Conservation (phyloP, 2,329 filamentous ascomycete genomes). For the Arthrinium puccinioides region DNA sequence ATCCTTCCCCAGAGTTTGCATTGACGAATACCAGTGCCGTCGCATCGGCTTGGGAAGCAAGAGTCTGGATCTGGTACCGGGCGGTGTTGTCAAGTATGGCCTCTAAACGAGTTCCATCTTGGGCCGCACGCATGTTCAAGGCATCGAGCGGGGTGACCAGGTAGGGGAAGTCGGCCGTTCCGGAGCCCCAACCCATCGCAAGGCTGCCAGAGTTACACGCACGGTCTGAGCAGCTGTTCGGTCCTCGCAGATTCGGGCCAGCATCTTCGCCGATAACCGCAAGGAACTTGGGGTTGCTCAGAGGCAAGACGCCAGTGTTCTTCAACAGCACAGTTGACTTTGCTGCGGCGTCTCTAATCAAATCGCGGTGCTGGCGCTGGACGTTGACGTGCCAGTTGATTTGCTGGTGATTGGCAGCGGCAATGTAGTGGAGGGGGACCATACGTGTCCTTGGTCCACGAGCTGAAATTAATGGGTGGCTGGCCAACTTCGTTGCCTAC, state of each 20-base stretch:
- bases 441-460: constrained; percentile 74
- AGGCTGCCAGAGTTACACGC: constrained; percentile 53
- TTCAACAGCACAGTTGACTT: constrained; percentile 86
- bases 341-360: constrained; percentile 71
- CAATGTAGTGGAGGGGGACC: constrained; percentile 61
- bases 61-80: constrained; percentile 49
- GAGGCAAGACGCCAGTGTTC: constrained; percentile 68
- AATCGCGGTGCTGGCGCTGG: constrained; percentile 60
- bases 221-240: constrained; percentile 72
- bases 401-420: constrained; percentile 52
- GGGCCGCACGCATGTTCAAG: constrained; percentile 54
- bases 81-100: constrained; percentile 61
- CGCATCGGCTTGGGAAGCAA: constrained; percentile 56
- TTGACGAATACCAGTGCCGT: constrained; percentile 86
- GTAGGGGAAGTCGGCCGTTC: constrained; percentile 68
- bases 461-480: constrained; percentile 70
- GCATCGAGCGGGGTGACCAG: constrained; percentile 67
- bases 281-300: constrained; percentile 70
- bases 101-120: constrained; percentile 54
- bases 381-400: constrained; percentile 83
- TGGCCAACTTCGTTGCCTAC: constrained; percentile 46
- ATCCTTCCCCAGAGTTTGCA: constrained; percentile 79
- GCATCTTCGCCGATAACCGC: constrained; percentile 80
- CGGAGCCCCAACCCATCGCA: constrained; percentile 75
- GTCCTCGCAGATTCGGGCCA: constrained; percentile 63